Evolutionary conservation across 768 basidiomycete species (phyloP).

Genomic region (Podaxis carcinomalis): DNA sequence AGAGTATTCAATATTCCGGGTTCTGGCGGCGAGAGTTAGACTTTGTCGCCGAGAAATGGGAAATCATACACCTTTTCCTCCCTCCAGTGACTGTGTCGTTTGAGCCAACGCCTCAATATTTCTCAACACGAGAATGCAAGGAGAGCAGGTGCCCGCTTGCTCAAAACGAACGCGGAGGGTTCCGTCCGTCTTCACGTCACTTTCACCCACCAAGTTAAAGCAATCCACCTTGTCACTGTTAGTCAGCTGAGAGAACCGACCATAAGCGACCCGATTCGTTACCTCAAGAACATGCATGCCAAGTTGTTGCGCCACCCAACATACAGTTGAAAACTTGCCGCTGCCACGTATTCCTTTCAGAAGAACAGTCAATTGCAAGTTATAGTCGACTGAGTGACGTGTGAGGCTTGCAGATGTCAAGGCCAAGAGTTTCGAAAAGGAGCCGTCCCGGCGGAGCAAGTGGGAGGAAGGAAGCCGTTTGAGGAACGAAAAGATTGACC

Average conservation of each 20-base stretch:
- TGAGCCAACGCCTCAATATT: slow-evolving; percentile 78
- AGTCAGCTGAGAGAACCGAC: background rate
- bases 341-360: slow-evolving; percentile 76
- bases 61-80: slow-evolving; percentile 52
- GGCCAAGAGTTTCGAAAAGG: slow-evolving; percentile 46
- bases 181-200: slow-evolving; percentile 69
- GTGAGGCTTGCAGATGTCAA: slow-evolving; percentile 58
- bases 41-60: background rate
- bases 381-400: slow-evolving; percentile 51
- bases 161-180: slow-evolving; percentile 70
- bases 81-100: slow-evolving; percentile 58
- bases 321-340: slow-evolving; percentile 72
- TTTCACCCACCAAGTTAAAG: slow-evolving; percentile 79
- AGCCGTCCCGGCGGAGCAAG: slow-evolving; percentile 28
- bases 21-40: slow-evolving; percentile 35
- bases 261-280: background rate
- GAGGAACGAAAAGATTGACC: slow-evolving; percentile 22
- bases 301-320: slow-evolving; percentile 50
- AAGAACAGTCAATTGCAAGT: slow-evolving; percentile 66
- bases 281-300: slow-evolving; percentile 84
- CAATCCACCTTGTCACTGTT: slow-evolving; percentile 65
- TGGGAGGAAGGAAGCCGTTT: slow-evolving; percentile 16
- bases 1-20: slow-evolving; percentile 52
- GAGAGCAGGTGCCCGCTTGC: slow-evolving; percentile 71
- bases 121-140: slow-evolving; percentile 78